Percentiles rank a stretch among this genome's conserved stretches.
These are phyloP conservation scores for Juglanconis sp. DNA, from an alignment of 2,329 filamentous ascomycete species.

Conservation along the genomic window DNA sequence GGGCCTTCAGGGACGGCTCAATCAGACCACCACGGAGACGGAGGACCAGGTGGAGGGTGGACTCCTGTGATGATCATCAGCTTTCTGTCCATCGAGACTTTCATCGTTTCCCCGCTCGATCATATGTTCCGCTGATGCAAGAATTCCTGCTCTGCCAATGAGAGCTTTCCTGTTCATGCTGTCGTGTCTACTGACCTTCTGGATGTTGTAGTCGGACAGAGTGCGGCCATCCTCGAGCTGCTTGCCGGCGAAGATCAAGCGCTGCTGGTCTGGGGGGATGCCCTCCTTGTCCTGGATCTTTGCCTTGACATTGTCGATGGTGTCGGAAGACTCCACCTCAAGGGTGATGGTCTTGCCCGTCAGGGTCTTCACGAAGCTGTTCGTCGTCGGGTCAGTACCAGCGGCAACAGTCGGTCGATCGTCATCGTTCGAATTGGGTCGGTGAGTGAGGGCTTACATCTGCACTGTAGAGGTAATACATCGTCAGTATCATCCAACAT, in stretches of 20 bases:
- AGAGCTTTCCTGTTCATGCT: background rate
- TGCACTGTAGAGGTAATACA: constrained; percentile 62
- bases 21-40: constrained; percentile 99
- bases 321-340: constrained; percentile 98
- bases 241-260: constrained; percentile 98
- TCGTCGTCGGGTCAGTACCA: constrained; percentile 21
- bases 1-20: constrained; percentile 96
- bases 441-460: constrained; percentile 64
- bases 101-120: background rate
- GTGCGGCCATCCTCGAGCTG: constrained; percentile 98
- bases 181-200: constrained; percentile 68
- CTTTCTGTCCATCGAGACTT: constrained; percentile 1
- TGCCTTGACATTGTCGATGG: constrained; percentile 99
- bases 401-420: constrained; percentile 18
- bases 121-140: background rate
- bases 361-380: constrained; percentile 99
- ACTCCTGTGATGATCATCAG: constrained; percentile 62
- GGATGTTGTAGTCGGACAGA: constrained; percentile 97
- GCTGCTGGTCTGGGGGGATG: constrained; percentile 96
- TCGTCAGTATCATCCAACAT: constrained; percentile 22
- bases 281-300: constrained; percentile 99
- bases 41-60: constrained; percentile 96
- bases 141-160: background rate
- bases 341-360: constrained; percentile 99
- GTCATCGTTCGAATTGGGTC: constrained; percentile 20